Base-by-base conservation (phyloP, 805 yeast species). In the Jamesozyma gamospora region DNA sequence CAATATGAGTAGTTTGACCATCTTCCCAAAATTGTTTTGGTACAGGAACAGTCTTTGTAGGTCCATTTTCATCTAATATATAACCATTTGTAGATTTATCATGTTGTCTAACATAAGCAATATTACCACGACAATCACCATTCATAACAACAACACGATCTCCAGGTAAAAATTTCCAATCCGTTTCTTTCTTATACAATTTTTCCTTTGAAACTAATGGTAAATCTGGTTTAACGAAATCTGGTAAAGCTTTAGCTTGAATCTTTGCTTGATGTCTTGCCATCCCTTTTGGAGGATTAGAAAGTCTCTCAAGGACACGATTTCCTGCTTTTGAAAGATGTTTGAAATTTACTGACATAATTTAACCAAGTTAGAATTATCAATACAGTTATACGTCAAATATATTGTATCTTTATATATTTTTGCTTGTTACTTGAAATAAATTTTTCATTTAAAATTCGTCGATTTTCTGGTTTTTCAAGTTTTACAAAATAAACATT, bases 21-120 rank as follows among this genome's bases (percentile, higher is more conserved):
- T 74, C 77, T 30, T 72, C 67, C 94, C 94, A 84, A 50, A 72
- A 70, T 37, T 69, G 67, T 50, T 76, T 77, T 21, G 96, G 95
- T 35, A 85, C 70, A 28, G 83, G 76, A 37, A 75, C 69, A 36
- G 71, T 68, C 46, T 71, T 71, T 12, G 76, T 71, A 30, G 79
- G 80, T 18, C 87, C 80, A 52, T 80, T 77, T 40, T 83, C 83
- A 41, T 70, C 76, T 37, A 88, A 65, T 39, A 73, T 67, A 34
- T 75, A 72, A 4, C 81, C 72, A 56, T 86, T 83, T 17, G 78
- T 70, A 33, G 71, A 69, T n/a, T 66, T 62, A 37, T 72, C 74
- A 45, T 77, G 75, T 42, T 75, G 74, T 43, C 72, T 69, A 10
- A 90, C 73, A 40, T 74, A 74, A 8, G 90, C 77, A 12, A 87